A percentile compares a stretch with the other conserved stretches of the same genome.
phyloP scores from a whole-genome alignment of 2,329 filamentous ascomycete species.

The Penicillium brevicompactum region DNA sequence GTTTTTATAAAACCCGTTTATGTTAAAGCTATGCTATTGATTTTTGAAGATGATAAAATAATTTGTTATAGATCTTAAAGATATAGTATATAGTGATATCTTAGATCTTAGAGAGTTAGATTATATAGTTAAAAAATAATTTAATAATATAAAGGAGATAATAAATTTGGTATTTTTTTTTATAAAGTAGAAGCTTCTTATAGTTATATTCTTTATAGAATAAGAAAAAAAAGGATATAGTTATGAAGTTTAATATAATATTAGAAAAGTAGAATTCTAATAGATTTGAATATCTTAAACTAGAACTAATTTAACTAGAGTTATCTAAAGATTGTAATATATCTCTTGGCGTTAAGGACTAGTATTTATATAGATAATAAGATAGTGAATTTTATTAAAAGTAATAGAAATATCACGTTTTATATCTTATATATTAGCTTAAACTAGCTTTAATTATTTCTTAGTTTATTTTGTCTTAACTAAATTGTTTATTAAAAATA shows the following conservation, averaged over 20 bases:
- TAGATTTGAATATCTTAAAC: background rate
- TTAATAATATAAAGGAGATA: constrained; percentile 21
- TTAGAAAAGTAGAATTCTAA: background rate
- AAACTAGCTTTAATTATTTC: too few species aligned
- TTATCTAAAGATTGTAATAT: background rate
- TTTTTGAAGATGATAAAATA: background rate
- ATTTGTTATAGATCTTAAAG: background rate
- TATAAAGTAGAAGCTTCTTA: background rate
- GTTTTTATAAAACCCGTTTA: background rate
- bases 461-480: too few species aligned
- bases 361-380: background rate
- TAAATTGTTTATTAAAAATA: too few species aligned
- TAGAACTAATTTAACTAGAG: background rate
- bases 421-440: too few species aligned
- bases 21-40: background rate
- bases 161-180: constrained; percentile 10
- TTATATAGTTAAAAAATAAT: constrained; percentile 17
- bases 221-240: background rate
- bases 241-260: too few species aligned
- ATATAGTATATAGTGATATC: background rate
- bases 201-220: constrained; percentile 3
- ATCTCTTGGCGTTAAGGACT: background rate
- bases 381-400: too few species aligned
- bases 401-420: too few species aligned
- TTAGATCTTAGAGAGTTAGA: background rate